phyloP scores from a whole-genome alignment of 73 alveolate species.

The Uronychia binucleata region DNA sequence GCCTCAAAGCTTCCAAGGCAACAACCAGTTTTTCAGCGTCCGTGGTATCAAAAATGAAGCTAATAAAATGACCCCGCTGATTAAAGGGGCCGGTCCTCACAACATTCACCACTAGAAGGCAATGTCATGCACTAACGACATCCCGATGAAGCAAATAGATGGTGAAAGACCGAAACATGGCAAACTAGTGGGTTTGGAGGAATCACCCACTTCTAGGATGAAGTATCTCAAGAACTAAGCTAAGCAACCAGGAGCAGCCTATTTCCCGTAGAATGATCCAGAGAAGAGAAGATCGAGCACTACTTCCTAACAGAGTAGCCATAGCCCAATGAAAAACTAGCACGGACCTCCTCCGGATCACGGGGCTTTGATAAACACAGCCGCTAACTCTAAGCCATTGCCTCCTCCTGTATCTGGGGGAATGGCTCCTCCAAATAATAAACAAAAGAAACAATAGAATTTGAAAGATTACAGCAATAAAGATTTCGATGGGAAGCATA shows the following conservation, averaged over 20 bases:
- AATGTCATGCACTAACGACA: background rate
- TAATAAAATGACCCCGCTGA: background rate
- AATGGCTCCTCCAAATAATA: background rate
- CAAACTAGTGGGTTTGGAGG: background rate
- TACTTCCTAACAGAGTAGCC: background rate
- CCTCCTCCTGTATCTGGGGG: background rate
- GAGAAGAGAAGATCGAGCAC: background rate
- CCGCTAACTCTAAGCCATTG: background rate
- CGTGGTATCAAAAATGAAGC: background rate
- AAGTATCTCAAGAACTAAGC: background rate
- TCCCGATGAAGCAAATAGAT: background rate
- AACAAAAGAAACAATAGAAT: background rate
- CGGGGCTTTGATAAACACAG: no score
- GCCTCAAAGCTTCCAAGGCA: background rate
- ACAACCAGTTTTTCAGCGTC: background rate
- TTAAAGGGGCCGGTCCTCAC: background rate
- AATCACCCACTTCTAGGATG: background rate
- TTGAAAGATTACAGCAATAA: background rate
- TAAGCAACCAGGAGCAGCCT: background rate
- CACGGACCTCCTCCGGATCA: no score
- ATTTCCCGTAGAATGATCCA: background rate
- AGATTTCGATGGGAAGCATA: background rate
- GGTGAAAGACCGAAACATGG: background rate
- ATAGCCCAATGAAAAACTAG: background rate
- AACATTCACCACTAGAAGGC: background rate